These are phyloP conservation scores for Hirschfeldia incana DNA, from an alignment of 345 rosid genomes.

Conservation along the genomic window DNA sequence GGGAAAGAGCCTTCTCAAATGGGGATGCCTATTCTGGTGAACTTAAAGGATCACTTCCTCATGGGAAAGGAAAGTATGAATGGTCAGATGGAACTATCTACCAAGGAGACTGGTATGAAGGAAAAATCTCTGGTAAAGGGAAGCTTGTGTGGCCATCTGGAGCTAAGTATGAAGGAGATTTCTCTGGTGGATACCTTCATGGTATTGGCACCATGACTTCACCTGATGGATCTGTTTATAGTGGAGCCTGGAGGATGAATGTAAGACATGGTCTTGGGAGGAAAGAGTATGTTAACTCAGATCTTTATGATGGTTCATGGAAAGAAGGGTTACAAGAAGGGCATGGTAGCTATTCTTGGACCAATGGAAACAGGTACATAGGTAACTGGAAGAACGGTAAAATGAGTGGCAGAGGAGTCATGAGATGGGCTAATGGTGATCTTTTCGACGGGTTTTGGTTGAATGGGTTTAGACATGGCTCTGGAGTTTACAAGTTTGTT, in stretches of 20 bases:
- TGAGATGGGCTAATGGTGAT: constrained; percentile 92
- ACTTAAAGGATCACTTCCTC: constrained; percentile 62
- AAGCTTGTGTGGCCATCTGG: constrained; percentile 69
- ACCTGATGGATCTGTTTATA: constrained; percentile 61
- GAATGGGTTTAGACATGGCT: constrained; percentile 77
- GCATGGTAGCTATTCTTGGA: constrained; percentile 78
- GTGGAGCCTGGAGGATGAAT: constrained; percentile 89
- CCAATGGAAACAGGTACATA: constrained; percentile 66
- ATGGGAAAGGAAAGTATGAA: constrained; percentile 74
- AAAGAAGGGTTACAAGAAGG: constrained; percentile 88
- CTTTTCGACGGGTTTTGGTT: constrained; percentile 77
- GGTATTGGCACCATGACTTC: constrained; percentile 69
- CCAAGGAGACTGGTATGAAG: constrained; percentile 86
- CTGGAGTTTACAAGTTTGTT: constrained; percentile 72
- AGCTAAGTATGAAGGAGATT: constrained; percentile 77
- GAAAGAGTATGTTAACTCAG: constrained; percentile 69
- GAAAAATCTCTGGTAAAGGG: constrained; percentile 87
- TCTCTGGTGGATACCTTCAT: constrained; percentile 87
- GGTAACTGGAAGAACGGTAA: constrained; percentile 85
- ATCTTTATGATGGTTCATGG: constrained; percentile 84
- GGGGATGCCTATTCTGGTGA: constrained; percentile 73
- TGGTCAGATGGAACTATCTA: constrained; percentile 75
- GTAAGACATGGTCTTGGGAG: constrained; percentile 79
- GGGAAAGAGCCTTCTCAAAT: constrained; percentile 50
- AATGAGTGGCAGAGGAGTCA: constrained; percentile 85